Evolutionary conservation across 116 monocot species (phyloP), one percentile per base, ranked within the genome.

Genomic region (Dioscorea cayenensis): DNA sequence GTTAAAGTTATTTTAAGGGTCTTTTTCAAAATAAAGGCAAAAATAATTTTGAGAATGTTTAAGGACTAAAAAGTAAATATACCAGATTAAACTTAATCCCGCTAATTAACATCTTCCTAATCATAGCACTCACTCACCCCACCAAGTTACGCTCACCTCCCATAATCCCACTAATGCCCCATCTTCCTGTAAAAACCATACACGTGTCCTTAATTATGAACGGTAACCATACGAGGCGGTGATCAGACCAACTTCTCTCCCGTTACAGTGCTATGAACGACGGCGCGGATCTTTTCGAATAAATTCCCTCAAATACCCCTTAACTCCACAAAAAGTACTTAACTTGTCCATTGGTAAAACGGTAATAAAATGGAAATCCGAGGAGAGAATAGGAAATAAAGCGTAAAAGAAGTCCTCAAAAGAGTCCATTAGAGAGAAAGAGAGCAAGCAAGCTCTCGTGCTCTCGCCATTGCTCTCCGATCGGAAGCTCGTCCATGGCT

Each of bases 401-500:
- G n/a, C 55, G n/a, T 18, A 14, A 55, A n/a, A 2, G 14, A 16
- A 55, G 43, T 10, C 43, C 43, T 43, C 0, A 55, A 55, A 16
- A n/a, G 55, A 16, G 14, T n/a, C 10, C 55, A 16, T n/a, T n/a
- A 16, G n/a, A 55, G 55, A 18, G 4, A 16, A 55, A 55, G n/a
- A 12, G 55, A 55, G 19, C 55, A 16, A 55, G n/a, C n/a, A n/a
- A 25, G 55, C 14, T 55, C 55, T n/a, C 18, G 11, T 6, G 16
- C 55, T 55, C 55, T 55, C 55, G n/a, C 55, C 55, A n/a, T 55
- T 43, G 55, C 55, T 11, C n/a, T 55, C 19, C 55, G 55, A 55
- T 55, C 55, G 3, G n/a, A n/a, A 16, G 55, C n/a, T 18, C 17
- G 16, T 55, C 18, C 55, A 79, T 79, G 83, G 75, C 75, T 67